phyloP scores from a whole-genome alignment of 192 early-diverging fungal genomes.

The Podila minutissima region DNA sequence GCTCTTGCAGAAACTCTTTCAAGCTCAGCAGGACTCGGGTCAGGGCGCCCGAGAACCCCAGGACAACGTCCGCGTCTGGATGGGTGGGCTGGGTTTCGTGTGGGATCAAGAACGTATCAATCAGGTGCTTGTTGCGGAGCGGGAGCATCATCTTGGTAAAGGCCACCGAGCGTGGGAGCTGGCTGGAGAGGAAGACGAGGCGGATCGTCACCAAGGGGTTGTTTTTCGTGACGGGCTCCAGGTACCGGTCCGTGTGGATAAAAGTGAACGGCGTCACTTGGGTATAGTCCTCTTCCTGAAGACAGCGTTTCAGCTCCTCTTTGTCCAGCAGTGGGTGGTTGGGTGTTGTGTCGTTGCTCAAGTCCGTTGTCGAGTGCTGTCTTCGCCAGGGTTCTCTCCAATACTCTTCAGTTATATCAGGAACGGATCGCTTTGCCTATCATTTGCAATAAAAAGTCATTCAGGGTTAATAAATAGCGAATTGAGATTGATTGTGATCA shows the following conservation, averaged over 20 bases:
- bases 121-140: not conserved
- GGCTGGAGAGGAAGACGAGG: slow-evolving; percentile 20
- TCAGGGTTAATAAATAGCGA: no score
- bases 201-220: slow-evolving; percentile 21
- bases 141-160: slow-evolving; percentile 6
- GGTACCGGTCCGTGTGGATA: slow-evolving; percentile 3
- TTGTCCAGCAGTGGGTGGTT: not conserved
- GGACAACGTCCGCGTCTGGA: slow-evolving; percentile 23
- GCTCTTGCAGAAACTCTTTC: slow-evolving; percentile 6
- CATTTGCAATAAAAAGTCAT: no score
- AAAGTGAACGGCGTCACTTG: not conserved
- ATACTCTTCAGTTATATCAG: no score
- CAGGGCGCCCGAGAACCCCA: slow-evolving; percentile 28
- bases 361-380: no score
- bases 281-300: not conserved
- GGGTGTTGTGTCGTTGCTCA: not conserved
- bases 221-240: not conserved
- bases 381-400: no score
- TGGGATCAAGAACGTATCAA: slow-evolving; percentile 47
- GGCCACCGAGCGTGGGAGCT: slow-evolving; percentile 23
- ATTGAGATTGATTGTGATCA: no score
- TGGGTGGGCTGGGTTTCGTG: slow-evolving; percentile 9
- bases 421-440: no score
- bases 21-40: slow-evolving; percentile 10
- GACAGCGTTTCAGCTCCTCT: not conserved